These are phyloP conservation scores for Aspergillus coremiiformis DNA, from an alignment of 495 filamentous ascomycete genomes.

Conservation along the genomic window DNA sequence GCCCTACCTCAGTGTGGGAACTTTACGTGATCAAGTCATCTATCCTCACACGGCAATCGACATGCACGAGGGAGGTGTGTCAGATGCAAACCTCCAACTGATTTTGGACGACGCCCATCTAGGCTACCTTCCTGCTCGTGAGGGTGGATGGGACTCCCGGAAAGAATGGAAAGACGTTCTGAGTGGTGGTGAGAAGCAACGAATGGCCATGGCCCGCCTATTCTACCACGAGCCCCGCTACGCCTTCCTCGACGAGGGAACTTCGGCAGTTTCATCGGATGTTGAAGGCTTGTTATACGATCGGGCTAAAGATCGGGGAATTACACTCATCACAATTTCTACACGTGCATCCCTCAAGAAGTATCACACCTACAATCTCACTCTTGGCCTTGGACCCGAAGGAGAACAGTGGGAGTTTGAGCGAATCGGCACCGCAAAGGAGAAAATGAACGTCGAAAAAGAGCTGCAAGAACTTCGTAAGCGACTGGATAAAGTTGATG, in stretches of 20 bases:
- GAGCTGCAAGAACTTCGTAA: conserved; percentile 80
- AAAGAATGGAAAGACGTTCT: conserved; percentile 99
- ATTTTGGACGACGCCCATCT: conserved; percentile 77
- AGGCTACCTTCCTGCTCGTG: conserved; percentile 81
- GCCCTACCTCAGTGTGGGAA: conserved; percentile 91
- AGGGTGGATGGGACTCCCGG: conserved; percentile 92
- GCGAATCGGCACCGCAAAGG: conserved; percentile 82
- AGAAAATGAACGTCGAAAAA: conserved; percentile 84
- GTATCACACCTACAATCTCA: conserved; percentile 86
- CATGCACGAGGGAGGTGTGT: conserved; percentile 74
- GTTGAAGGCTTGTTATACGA: conserved; percentile 94
- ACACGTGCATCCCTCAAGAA: conserved; percentile 89
- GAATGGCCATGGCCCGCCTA: conserved; percentile 81
- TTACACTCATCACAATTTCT: conserved; percentile 89
- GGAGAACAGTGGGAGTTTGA: conserved; percentile 77
- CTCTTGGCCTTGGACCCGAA: conserved; percentile 62
- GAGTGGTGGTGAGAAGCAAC: conserved; percentile 96
- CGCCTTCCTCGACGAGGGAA: conserved; percentile 92
- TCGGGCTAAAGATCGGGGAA: conserved; percentile 81
- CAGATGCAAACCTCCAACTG: conserved; percentile 63
- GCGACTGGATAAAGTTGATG: conserved; percentile 68
- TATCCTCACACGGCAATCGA: conserved; percentile 94
- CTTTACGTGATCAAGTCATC: conserved; percentile 92
- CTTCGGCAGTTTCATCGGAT: conserved; percentile 84
- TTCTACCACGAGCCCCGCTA: conserved; percentile 94